Base-by-base conservation (phyloP, 1,284 basidiomycete genomes). In the Ganoderma multipileum region DNA sequence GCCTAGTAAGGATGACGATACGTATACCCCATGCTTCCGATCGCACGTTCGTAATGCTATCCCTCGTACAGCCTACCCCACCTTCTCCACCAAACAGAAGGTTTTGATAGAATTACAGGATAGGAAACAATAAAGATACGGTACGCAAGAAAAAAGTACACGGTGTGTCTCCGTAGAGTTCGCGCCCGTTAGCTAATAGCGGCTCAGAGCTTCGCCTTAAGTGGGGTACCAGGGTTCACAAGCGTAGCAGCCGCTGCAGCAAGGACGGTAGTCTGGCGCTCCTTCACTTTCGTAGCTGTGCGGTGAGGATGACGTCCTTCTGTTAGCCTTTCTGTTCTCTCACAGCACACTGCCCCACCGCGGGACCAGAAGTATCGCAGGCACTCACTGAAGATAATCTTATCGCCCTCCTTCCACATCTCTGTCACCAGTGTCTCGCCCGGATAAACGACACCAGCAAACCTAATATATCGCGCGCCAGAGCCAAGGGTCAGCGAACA, bases 321-420 rank as follows among this genome's bases (percentile, higher is more conserved):
- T 33, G 66, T 59, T 52, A 62, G 59, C 44, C 71, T 18, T 65
- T 52, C 54, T 18, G 39, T 14, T 18, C 9, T 58, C 57, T 65
- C 63, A 65, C 68, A 62, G 44, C 26, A 65, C 59, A 70, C 63
- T 55, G 70, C 65, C 66, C 44, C 55, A 3, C 4, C 33, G 4
- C 3, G 4, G 8, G 33, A 33, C 33, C 16, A 30, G 52, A 52
- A 30, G 38, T 47, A 33, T 61, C 42, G 64, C 57, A n/a, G 70
- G 57, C 18, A 86, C 93, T 78, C 79, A 96, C 94, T 85, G 81
- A 99, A 99, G 72, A 98, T 90, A 72, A 99, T 92, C 82, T 93
- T 98, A 76, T 89, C 82, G 23, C 92, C 95, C 76, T 98, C 96
- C 80, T 97, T 98, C 97, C 97, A 99, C 96, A 98, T 98, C 79